Evolutionary conservation across 768 basidiomycete species (phyloP).

Genomic region (Podaxis rugospora): DNA sequence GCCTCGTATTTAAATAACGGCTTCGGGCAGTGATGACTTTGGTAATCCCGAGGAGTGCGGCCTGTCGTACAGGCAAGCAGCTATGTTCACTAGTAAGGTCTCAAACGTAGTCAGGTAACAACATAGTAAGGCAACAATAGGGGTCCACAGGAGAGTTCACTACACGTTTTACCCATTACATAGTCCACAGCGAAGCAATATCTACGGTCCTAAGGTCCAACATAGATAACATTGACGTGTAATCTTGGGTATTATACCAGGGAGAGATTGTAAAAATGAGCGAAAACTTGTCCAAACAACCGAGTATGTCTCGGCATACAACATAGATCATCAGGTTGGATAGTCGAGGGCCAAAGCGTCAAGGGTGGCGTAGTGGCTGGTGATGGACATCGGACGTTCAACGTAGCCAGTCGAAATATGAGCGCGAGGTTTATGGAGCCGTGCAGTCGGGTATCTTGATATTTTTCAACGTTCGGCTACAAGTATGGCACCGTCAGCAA

Average conservation of each 20-base stretch:
- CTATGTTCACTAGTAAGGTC: background rate
- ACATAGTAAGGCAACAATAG: background rate
- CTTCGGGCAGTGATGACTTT: too few species aligned
- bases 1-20: too few species aligned
- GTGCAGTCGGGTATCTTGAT: constrained; percentile 63
- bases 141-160: background rate
- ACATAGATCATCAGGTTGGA: background rate
- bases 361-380: background rate
- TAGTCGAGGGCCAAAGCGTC: background rate
- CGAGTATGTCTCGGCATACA: background rate
- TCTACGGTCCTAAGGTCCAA: background rate
- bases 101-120: background rate
- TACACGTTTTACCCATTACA: background rate
- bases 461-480: constrained; percentile 66
- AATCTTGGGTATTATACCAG: background rate
- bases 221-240: background rate
- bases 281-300: background rate
- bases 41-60: too few species aligned
- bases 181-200: background rate
- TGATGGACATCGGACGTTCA: background rate
- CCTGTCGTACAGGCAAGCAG: background rate
- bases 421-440: constrained; percentile 24
- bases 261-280: background rate
- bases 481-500: background rate
- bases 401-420: background rate